Evolutionary conservation across 768 basidiomycete genomes (phyloP), one percentile per base, ranked within the genome.

Genomic region (Amanita subjunquillea): DNA sequence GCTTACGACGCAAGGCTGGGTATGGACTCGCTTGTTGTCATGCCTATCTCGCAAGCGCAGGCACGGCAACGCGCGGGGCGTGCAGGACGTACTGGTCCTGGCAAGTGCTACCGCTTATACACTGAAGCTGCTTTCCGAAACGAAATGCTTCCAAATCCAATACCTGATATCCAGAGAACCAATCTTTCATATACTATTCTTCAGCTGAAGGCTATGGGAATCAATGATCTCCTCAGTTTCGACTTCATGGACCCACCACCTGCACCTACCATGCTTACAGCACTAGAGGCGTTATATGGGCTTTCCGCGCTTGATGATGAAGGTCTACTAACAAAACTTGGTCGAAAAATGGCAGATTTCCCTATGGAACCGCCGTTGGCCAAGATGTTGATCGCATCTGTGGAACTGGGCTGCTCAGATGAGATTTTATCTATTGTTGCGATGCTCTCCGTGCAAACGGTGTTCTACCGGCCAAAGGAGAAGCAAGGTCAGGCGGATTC

Each of bases 241-340:
- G 95, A 96, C 66, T 99, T 98, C 64, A 98, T 99, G 96, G 96
- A 98, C 67, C 93, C 95, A 2, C 96, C 96, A 23, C 96, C 94
- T 0, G 88, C 93, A 3, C 91, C 86, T 62, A 97, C 95, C 8
- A 91, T 98, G 87, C 75, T 99, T 58, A 95, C 96, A 1, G 96
- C 96, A 1, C 70, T 99, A 42, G 94, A 98, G 65, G 83, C 90
- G 43, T 71, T 99, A 1, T 98, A 95, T 67, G 96, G 94, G 3
- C 75, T 98, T 12, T 96, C 93, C 1, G 96, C 96, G 3, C 74
- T 98, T 29, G 96, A 98, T 58, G 93, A 98, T 57, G 96, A 99
- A 70, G 96, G 96, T 4, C 72, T 98, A 5, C 70, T 99, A 62
- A 99, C 96, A 1, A 80, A 91, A 25, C 72, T 99, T 7, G 96